Base-by-base conservation (phyloP, 148 eudicot genomes). In the Camellia granthamiana region DNA sequence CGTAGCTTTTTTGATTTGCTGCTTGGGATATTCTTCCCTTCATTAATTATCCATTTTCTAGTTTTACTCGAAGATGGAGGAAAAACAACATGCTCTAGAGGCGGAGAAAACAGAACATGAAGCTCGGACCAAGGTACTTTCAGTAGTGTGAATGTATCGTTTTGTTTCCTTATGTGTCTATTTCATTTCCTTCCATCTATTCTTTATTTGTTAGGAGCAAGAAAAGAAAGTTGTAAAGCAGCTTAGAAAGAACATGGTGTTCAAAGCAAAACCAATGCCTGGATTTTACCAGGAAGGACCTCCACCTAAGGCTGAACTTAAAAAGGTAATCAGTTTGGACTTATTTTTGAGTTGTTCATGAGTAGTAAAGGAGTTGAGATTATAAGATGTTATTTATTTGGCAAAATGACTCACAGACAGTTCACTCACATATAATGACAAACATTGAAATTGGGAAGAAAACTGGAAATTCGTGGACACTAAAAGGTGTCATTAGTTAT, bases 221-320 rank as follows among this genome's bases (percentile, higher is more conserved):
- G 91, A 94, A 86, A 88, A 86, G 70, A 92, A 89, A 21, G 94
- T 94, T 61, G 84, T 96, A 78, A 94, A 87, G 84, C 91, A 92
- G 87, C 92, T 96, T 73, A 84, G 99, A 84, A 94, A 88, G 88
- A 85, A 56, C 85, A 90, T 94, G 98, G 81, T 77, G 77, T 84
- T 79, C 79, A 94, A 78, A 91, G 99, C 99, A 81, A 90, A 90
- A 71, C 99, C 98, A 65, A 92, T 96, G 70, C 99, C 99, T 70
- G 90, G 58, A 74, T 96, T 96, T 84, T 96, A 94, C 88, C 88
- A 86, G 61, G 92, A 91, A 86, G 94, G 91, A 43, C 98, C 99
- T 82, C 94, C 98, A 62, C 97, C 98, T 16, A 96, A 96, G 86
- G 85, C 83, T 77, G 98, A 96, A 85, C 97, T 89, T 46, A 94